Evolutionary conservation across 306 rosid species (phyloP), one percentile per base, ranked within the genome.

Genomic region (Prunus davidiana): DNA sequence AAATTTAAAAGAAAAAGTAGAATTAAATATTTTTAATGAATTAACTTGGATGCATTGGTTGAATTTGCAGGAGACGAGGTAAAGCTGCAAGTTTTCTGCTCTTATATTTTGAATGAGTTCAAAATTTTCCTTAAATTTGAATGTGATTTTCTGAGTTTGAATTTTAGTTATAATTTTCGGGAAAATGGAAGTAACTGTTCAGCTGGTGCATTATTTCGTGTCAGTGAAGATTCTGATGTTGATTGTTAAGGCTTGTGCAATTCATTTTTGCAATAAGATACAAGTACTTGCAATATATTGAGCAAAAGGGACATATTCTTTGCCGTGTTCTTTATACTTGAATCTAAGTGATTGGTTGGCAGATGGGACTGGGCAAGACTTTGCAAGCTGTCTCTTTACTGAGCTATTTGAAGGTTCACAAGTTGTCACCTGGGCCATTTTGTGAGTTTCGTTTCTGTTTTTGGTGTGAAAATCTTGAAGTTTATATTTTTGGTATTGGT

Each of bases 361-460:
- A 94, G 98, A 94, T 94, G 98, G 98, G 98, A 77, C 84, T 94
- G 47, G 97, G 98, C 56, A 94, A 94, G 96, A 94, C 98, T 46
- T 71, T 94, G 85, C 98, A 94, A 77, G 98, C 96, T 76, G 86
- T 94, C 82, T 87, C 93, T 71, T 85, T 94, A 64, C 78, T 94
- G 83, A 87, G 95, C 91, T 94, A 90, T 78, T 85, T 94, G 84
- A 94, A 90, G 88, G 77, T 80, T 51, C 76, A 50, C 67, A 81
- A 63, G 64, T 78, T 84, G 78, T 90, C 96, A 61, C 49, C 13
- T 79, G 92, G 91, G 58, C 96, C 97, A 89, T 94, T 90, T 83
- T 86, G 98, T 92, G 87, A 91, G 98, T 90, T 32, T 30, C 3
- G 15, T 61, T 80, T n/a, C 13, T 24, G 27, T 73, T 30, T 60